Base-by-base conservation (phyloP, 441 rosid species). In the Euphorbia neoarborescens region DNA sequence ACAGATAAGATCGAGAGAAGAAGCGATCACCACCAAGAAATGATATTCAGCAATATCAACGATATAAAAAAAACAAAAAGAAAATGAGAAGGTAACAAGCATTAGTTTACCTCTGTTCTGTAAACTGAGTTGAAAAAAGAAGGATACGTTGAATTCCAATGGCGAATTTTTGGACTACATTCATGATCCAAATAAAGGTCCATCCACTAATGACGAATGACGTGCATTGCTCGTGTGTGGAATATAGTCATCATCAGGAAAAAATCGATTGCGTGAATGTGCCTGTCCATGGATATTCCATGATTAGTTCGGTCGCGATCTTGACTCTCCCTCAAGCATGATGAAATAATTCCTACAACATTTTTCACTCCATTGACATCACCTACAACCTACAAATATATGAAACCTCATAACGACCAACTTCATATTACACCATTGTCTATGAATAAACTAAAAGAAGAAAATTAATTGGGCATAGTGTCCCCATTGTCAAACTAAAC, bases 311-410 rank as follows among this genome's bases (percentile, higher is more conserved):
- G 93, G 69, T 92, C 97, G 66, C 98, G 94, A 79, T 92, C 97
- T 68, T 94, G 99, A 76, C 99, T 92, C 87, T 92, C 99, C 80
- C 91, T 83, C 79, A 94, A 78, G 73, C 96, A 94, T 5, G 90
- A 85, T 51, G 98, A 89, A 70, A 94, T 92, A 69, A 84, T 77
- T 9, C 82, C 79, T 76, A 94, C 54, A 66, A 98, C 97, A 78
- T 86, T 89, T 76, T 88, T 94, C 35, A 90, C 99, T 15, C 84
- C 82, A 76, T 79, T 75, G n/a, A 68, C 76, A 38, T 90, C 98
- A 71, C 99, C 99, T 34, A 89, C 90, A 70, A 92, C 88, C 98
- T 94, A 85, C 74, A 71, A 19, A 48, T 61, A 58, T 30, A 27
- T 76, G 35, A 60, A 59, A 64, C 37, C 19, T 58, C 24, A 60